Conservation (phyloP, 75 land plant genomes). For the Cryptomeria japonica region DNA sequence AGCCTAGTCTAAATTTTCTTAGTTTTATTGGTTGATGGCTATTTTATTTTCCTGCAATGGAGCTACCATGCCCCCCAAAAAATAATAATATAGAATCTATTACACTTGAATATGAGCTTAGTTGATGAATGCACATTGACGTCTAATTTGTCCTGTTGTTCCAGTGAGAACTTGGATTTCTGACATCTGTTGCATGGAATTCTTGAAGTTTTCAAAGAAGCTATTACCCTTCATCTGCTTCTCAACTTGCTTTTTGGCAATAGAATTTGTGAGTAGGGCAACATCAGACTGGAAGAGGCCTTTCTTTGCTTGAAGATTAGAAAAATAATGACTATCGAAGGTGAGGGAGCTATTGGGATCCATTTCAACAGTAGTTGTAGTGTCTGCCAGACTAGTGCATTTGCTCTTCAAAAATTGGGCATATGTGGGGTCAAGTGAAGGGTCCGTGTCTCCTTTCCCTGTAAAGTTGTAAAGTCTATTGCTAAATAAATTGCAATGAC, state of each 20-base stretch:
- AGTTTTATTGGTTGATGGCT: too few species aligned
- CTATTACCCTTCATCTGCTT: background rate
- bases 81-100: too few species aligned
- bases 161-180: constrained; percentile 26
- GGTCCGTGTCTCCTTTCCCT: constrained; percentile 53
- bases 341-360: constrained; percentile 26
- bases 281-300: constrained; percentile 57
- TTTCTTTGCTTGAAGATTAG: constrained; percentile 13
- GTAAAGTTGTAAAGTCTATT: constrained; percentile 57
- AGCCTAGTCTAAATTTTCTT: too few species aligned
- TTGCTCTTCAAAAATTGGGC: constrained; percentile 6
- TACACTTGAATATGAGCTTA: background rate
- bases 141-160: constrained; percentile 16
- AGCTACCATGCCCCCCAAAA: too few species aligned
- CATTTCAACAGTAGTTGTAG: constrained; percentile 24
- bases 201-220: constrained; percentile 19
- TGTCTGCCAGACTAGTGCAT: constrained; percentile 26
- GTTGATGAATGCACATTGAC: constrained; percentile 5
- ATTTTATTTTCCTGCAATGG: too few species aligned
- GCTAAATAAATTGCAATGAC: constrained; percentile 36
- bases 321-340: constrained; percentile 54
- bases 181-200: constrained; percentile 24
- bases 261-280: constrained; percentile 28
- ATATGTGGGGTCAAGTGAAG: constrained; percentile 32
- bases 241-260: background rate